Base-by-base conservation (phyloP, 78 protist species). In the Dictyostelium purpureum region DNA sequence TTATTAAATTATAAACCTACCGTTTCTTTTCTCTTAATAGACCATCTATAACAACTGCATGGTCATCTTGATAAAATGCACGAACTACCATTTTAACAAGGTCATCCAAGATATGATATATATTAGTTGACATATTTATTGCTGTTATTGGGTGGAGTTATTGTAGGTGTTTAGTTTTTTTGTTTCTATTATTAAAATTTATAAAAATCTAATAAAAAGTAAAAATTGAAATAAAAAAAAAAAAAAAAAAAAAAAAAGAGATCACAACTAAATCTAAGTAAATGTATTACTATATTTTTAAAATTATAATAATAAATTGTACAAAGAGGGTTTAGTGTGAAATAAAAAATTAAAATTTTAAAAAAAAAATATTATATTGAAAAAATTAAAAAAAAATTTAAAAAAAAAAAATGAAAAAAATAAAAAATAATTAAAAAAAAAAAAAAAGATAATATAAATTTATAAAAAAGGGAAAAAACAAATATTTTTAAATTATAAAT, bases 21-120 rank as follows among this genome's bases (percentile, higher is more conserved):
- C 90, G 37, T 83, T 51, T 83, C 70, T 83, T 83, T 73, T 83
- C 82, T 45, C 75, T 83, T 11, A 83, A 59, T 7, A 83, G 75
- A 21, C 74, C 91, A 83, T 83, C 91, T n/a, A 73, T 43, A 19
- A 83, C 70, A 57, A 83, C 81, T 11, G 78, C 67, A 45, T 54
- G 57, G 31, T 83, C 91, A 52, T 83, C 91, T 7, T 28, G 54
- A 28, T 83, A 83, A 77, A 83, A 83, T 19, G 82, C 79, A 37
- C 91, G 40, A 26, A 83, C n/a, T 33, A 83, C 35, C 65, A 83
- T 18, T 33, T 73, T 83, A 10, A 83, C 90, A 70, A 82, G 79
- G 70, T 82, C 90, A 82, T 82, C 90, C n/a, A 82, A 26, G 14
- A 82, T 70, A 66, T 43, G 42, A 51, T 67, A 80, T 31, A 80